These are phyloP conservation scores for Ustilago loliicola DNA, from an alignment of 1,284 basidiomycete genomes.

Conservation along the genomic window DNA sequence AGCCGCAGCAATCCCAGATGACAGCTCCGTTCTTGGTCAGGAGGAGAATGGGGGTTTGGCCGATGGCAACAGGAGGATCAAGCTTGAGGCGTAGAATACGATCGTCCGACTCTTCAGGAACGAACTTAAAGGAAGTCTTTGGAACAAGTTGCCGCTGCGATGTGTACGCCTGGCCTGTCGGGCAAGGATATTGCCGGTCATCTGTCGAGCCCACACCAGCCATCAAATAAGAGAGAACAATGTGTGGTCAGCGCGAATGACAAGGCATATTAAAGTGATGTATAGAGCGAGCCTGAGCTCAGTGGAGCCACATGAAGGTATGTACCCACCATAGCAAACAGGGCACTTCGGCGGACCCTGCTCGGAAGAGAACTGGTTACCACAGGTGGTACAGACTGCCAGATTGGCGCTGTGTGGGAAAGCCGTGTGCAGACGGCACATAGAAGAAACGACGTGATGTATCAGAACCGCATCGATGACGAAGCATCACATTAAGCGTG, in stretches of 20 bases:
- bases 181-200: conserved; percentile 36
- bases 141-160: conserved; percentile 28
- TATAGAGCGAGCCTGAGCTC: neutral
- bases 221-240: neutral
- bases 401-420: conserved; percentile 32
- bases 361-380: conserved; percentile 27
- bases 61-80: conserved; percentile 39
- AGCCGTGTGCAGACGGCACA: neutral
- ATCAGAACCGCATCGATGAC: neutral
- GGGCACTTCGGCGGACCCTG: conserved; percentile 32
- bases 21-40: conserved; percentile 26
- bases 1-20: conserved; percentile 47
- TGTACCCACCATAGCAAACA: conserved; percentile 40
- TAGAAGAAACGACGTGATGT: conserved; percentile 1
- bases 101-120: conserved; percentile 34
- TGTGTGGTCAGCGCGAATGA: neutral
- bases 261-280: neutral
- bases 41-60: conserved; percentile 42
- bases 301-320: neutral
- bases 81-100: conserved; percentile 39
- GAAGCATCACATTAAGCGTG: neutral
- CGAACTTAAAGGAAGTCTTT: conserved; percentile 29
- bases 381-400: conserved; percentile 44
- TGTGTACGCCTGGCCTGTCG: conserved; percentile 36
- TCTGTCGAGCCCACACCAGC: conserved; percentile 10